Base-by-base conservation (phyloP, 768 basidiomycete species). In the Leucosporidium creatinivorum region DNA sequence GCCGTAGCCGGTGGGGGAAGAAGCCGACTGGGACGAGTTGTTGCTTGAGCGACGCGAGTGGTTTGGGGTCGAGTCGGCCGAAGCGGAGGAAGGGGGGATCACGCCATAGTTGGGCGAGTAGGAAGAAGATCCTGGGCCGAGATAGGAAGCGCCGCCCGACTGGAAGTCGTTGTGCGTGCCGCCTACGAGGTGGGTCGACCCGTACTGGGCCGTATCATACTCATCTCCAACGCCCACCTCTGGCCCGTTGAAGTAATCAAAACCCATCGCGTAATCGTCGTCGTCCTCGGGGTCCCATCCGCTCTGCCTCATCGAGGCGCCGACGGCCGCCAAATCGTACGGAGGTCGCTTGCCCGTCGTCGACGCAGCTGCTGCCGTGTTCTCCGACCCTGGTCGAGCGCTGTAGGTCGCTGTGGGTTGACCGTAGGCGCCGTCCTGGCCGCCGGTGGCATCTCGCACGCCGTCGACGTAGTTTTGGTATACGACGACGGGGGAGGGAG, bases 181-280 rank as follows among this genome's bases (percentile, higher is more conserved):
- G 50, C 70, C 70, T 57, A 69, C 44, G 28, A 73, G 58, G 61
- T 73, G 72, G 30, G 65, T 59, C 31, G 70, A 68, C 44, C 67
- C 70, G 56, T 72, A 72, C 31, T 60, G 55, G 36, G 67, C 70
- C 70, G 61, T 69, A 28, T 69, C 72, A 60, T 73, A 73, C 63
- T 73, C 72, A 54, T 73, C 72, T 25, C 63, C 72, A 8, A 67
- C 47, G n/a, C 83, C 83, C 19, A 85, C 79, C 74, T 85, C 84
- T 13, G 85, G 82, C 2, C 83, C 85, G 15, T 78, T 82, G 71
- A 86, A 86, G 77, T 85, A 84, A 73, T 86, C 85, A 70, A 83
- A 84, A 21, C 83, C 83, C 69, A 80, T 80, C 36, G 77, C 73
- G 58, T 78, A 79, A 51, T 79, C 77, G 60, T 80, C 79, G 19